Evolutionary conservation across 768 basidiomycete species (phyloP).

Genomic region (Suillus luteus): DNA sequence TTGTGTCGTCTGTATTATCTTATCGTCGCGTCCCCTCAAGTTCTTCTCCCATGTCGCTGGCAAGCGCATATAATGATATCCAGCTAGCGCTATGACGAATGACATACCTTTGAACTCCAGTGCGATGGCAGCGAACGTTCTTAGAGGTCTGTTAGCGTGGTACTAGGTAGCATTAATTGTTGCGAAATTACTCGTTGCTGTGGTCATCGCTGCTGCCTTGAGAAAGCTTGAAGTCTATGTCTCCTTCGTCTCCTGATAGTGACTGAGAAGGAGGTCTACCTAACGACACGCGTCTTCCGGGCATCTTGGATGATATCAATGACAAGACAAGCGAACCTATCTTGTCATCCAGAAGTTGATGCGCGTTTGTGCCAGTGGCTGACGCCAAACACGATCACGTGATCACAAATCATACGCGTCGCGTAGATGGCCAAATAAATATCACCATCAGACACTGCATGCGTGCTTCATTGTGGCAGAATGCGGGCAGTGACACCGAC

Average conservation of each 20-base stretch:
- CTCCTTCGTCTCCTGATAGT: conserved; percentile 12
- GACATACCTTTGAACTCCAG: conserved; percentile 33
- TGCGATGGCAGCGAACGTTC: conserved; percentile 33
- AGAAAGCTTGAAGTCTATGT: conserved; percentile 18
- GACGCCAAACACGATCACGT: conserved; percentile 21
- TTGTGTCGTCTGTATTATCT: conserved; percentile 23
- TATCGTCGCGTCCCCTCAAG: conserved; percentile 26
- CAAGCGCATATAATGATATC: conserved; percentile 1
- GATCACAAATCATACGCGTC: neutral
- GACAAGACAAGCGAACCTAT: neutral
- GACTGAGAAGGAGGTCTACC: neutral
- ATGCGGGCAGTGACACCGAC: neutral
- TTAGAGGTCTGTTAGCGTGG: conserved; percentile 5
- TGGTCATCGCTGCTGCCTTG: conserved; percentile 31
- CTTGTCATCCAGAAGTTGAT: too few species aligned
- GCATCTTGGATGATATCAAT: conserved; percentile 4
- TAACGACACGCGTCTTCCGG: conserved; percentile 16
- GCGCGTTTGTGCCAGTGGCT: neutral
- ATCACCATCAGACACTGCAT: too few species aligned
- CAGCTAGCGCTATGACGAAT: neutral
- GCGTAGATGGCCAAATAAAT: too few species aligned
- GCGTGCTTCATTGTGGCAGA: neutral
- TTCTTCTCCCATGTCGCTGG: conserved; percentile 38
- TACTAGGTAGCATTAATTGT: neutral
- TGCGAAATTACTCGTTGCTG: conserved; percentile 26